Evolutionary conservation across 2,329 filamentous ascomycete species (phyloP).

Genomic region (Phoma herbarum): DNA sequence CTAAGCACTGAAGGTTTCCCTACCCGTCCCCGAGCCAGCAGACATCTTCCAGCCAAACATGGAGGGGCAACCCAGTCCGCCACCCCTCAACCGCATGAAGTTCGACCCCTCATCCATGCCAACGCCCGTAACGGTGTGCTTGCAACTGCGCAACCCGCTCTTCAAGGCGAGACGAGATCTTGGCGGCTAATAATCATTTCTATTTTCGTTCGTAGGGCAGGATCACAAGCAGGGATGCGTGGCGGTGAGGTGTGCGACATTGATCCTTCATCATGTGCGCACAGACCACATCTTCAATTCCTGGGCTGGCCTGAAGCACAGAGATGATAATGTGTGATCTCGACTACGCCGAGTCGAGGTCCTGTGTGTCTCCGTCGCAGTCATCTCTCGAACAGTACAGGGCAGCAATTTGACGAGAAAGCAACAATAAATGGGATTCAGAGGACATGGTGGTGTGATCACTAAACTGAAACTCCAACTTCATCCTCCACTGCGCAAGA

Average conservation of each 20-base stretch:
- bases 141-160: slow-evolving; percentile 7
- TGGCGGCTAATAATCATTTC: slow-evolving; percentile 7
- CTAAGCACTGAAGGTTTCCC: slow-evolving; percentile 3
- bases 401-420: background rate
- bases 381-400: background rate
- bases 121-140: slow-evolving; percentile 17
- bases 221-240: background rate
- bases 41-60: background rate
- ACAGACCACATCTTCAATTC: background rate
- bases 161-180: slow-evolving; percentile 1
- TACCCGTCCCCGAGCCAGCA: background rate
- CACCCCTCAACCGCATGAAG: slow-evolving; percentile 2
- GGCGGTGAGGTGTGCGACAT: slow-evolving; percentile 16
- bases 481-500: slow-evolving; percentile 9
- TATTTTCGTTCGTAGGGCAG: slow-evolving; percentile 12
- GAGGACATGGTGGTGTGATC: slow-evolving; percentile 10
- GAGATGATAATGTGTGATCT: background rate
- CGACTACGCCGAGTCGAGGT: background rate
- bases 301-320: background rate
- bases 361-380: background rate
- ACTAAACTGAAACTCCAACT: slow-evolving; percentile 1
- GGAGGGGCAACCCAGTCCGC: background rate
- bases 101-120: slow-evolving; percentile 7
- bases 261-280: slow-evolving; percentile 7
- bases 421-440: background rate